Base-by-base conservation (phyloP, 2,329 filamentous ascomycete species). In the Diaporthe australafricana region DNA sequence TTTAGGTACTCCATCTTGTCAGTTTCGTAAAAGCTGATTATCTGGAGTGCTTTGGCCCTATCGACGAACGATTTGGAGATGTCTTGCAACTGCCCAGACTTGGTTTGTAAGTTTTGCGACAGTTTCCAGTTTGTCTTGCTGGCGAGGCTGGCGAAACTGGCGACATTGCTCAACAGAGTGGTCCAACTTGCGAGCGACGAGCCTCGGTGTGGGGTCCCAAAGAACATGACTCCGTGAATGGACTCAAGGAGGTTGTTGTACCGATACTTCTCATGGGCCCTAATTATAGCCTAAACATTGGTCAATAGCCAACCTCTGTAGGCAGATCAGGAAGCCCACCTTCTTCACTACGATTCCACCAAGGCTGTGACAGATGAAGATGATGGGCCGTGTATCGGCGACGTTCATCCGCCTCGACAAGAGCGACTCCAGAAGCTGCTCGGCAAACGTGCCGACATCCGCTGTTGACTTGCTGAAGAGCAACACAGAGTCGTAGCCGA, bases 301-400 rank as follows among this genome's bases (percentile, higher is more conserved):
- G 22, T 42, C 55, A 22, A 14, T 32, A 63, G 20, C 9, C 11
- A 63, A 25, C 17, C 8, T 22, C 9, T 50, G 9, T 35, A 63
- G 25, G 57, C 20, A 14, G 53, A 40, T 6, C 35, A 35, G 25
- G 47, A 72, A 76, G 38, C 50, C 22, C 40, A 69, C 78, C 73
- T 78, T 72, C 68, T 79, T 79, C 30, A 78, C 74, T n/a, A 79
- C 74, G 42, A 79, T 76, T 3, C 78, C 78, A 16, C 78, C 78
- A 40, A 79, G 75, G 40, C 74, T 77, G 62, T 79, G 77, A n/a
- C 74, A 74, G 55, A 77, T 76, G 47, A 79, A 79, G 20, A 79
- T 73, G 11, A 78, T 75, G 32, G 77, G 76, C 32, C 77, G 60
- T 9, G 57, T 35, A 27, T 63, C 68, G 27, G 55, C 12, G 2